Evolutionary conservation across 192 early-diverging fungal genomes (phyloP).

Genomic region (Radiomyces spectabilis): DNA sequence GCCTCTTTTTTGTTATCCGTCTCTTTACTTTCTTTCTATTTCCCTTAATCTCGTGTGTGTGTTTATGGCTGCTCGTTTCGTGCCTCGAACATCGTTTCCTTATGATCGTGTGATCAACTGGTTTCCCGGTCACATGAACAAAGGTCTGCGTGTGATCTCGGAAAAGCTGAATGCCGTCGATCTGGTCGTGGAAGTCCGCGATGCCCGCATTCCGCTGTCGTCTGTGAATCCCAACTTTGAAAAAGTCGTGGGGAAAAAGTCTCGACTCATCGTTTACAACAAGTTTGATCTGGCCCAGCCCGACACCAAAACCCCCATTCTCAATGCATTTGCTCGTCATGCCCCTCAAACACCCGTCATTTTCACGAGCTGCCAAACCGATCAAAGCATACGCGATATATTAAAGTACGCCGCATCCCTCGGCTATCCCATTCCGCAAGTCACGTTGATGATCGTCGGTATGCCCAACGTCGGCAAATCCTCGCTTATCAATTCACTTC

Average conservation of each 20-base stretch:
- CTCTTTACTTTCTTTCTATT: background rate
- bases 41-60: background rate
- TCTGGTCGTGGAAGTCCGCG: conserved; percentile 88
- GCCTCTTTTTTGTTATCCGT: background rate
- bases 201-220: conserved; percentile 90
- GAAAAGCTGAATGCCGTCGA: conserved; percentile 67
- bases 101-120: conserved; percentile 72
- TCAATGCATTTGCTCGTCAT: conserved; percentile 19
- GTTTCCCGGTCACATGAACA: conserved; percentile 87
- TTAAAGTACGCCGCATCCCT: conserved; percentile 57
- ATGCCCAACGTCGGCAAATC: conserved; percentile 98
- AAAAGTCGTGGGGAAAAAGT: conserved; percentile 52
- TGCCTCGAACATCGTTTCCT: conserved; percentile 14
- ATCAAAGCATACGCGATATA: conserved; percentile 58
- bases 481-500: conserved; percentile 81
- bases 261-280: conserved; percentile 85
- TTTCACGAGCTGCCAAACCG: conserved; percentile 57
- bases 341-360: conserved; percentile 41
- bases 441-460: conserved; percentile 79
- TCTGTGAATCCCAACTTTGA: conserved; percentile 82
- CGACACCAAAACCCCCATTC: conserved; percentile 28
- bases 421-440: conserved; percentile 27
- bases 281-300: conserved; percentile 83
- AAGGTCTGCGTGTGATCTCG: conserved; percentile 68
- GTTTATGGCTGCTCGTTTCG: conserved; percentile 6